phyloP scores from a whole-genome alignment of 2,329 filamentous ascomycete genomes.

The Penicillium digitatum region DNA sequence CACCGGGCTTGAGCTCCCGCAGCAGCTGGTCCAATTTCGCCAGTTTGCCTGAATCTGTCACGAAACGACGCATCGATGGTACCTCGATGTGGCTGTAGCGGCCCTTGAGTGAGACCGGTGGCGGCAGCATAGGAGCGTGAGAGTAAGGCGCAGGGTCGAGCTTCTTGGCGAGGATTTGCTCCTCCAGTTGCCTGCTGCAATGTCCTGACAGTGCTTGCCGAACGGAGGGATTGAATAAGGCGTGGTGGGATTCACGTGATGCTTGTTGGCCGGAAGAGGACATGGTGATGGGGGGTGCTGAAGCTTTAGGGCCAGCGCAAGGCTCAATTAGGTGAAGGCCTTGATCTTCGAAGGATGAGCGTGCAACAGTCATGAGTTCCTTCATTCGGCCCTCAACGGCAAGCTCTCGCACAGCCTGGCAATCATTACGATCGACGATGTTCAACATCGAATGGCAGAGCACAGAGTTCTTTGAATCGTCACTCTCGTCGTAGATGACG shows the following conservation, averaged over 20 bases:
- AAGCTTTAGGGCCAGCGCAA: conserved; percentile 70
- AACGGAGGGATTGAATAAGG: conserved; percentile 73
- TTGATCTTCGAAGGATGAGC: conserved; percentile 60
- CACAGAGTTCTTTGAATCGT: conserved; percentile 56
- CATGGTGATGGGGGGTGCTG: conserved; percentile 81
- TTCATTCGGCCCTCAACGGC: conserved; percentile 68
- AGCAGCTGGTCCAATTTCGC: conserved; percentile 84
- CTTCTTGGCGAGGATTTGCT: conserved; percentile 68
- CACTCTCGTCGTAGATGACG: conserved; percentile 63
- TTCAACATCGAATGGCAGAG: conserved; percentile 77
- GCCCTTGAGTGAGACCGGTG: conserved; percentile 73
- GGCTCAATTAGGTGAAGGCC: conserved; percentile 77
- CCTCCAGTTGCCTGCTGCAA: conserved; percentile 60
- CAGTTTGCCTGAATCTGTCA: conserved; percentile 95
- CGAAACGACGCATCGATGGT: conserved; percentile 94
- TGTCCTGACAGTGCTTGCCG: conserved; percentile 70
- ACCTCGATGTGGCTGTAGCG: conserved; percentile 88
- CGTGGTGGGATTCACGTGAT: conserved; percentile 60
- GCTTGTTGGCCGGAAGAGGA: conserved; percentile 66
- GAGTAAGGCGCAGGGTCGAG: conserved; percentile 54
- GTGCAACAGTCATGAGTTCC: conserved; percentile 74
- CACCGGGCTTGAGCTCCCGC: conserved; percentile 82
- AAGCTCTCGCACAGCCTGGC: conserved; percentile 63
- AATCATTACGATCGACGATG: conserved; percentile 67
- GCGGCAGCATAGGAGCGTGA: conserved; percentile 69